Evolutionary conservation across 345 rosid genomes (phyloP).

Genomic region (thale cress (Arabidopsis thaliana)): DNA sequence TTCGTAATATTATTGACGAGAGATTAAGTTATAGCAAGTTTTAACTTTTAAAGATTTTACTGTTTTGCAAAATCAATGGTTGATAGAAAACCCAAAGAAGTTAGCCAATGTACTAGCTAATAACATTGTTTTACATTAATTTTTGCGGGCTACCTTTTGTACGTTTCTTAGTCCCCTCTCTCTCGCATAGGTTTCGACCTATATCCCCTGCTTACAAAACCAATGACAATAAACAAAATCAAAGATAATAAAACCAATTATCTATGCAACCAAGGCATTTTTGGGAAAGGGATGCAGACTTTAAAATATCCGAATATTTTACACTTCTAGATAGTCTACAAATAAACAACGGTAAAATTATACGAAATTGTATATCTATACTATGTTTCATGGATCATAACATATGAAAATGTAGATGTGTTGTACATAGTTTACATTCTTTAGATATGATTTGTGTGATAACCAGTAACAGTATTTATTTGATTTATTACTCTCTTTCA

Average conservation of each 20-base stretch:
- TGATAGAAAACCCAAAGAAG: neutral
- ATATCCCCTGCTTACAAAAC: slow-evolving; percentile 31
- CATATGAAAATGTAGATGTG: neutral
- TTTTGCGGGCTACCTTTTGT: slow-evolving; percentile 40
- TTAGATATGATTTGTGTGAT: neutral
- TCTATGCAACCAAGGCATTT: slow-evolving; percentile 33
- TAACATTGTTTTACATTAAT: neutral
- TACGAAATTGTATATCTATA: neutral
- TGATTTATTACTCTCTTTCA: too few species aligned
- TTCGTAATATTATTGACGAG: too few species aligned
- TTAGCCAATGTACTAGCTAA: neutral
- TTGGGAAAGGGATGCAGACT: slow-evolving; percentile 34
- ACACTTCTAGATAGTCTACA: slow-evolving; percentile 26
- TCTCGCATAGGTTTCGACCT: slow-evolving; percentile 28
- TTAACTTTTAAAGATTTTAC: neutral
- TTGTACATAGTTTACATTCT: too few species aligned
- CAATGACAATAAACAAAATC: slow-evolving; percentile 12
- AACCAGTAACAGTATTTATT: too few species aligned
- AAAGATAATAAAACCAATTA: slow-evolving; percentile 16
- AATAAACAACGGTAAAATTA: slow-evolving; percentile 3
- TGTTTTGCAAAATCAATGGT: neutral
- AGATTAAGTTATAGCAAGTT: neutral
- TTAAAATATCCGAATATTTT: slow-evolving; percentile 18
- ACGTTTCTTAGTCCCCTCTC: slow-evolving; percentile 14
- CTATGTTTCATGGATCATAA: neutral